These are phyloP conservation scores for Ophiocordyceps camponoti-saundersi DNA, from an alignment of 2,329 filamentous ascomycete species.

Conservation along the genomic window DNA sequence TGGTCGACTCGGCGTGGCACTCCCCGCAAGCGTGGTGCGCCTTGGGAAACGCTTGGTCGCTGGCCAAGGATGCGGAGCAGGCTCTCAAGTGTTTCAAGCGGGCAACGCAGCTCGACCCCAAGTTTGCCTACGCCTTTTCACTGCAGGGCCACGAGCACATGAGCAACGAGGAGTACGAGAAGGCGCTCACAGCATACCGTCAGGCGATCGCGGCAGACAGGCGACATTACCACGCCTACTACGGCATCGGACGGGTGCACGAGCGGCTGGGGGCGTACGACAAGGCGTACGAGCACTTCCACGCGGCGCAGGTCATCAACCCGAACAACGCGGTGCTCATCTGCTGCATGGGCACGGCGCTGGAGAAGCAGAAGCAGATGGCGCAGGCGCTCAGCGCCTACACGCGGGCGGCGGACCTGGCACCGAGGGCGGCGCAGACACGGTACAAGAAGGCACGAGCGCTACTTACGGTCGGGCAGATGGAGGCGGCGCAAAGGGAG, in stretches of 20 bases:
- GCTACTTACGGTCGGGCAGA: slow-evolving; percentile 56
- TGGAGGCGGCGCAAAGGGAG: slow-evolving; percentile 61
- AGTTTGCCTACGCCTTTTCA: slow-evolving; percentile 90
- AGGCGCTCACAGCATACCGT: slow-evolving; percentile 75
- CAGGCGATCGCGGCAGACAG: slow-evolving; percentile 71
- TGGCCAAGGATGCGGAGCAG: slow-evolving; percentile 85
- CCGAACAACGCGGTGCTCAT: slow-evolving; percentile 85
- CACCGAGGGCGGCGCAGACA: slow-evolving; percentile 65
- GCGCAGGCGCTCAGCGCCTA: slow-evolving; percentile 68
- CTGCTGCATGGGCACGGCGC: slow-evolving; percentile 76
- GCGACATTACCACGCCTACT: slow-evolving; percentile 97
- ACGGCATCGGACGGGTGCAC: slow-evolving; percentile 69
- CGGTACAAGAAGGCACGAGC: slow-evolving; percentile 87
- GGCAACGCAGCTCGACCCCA: slow-evolving; percentile 76
- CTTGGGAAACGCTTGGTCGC: slow-evolving; percentile 84
- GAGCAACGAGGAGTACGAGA: slow-evolving; percentile 92
- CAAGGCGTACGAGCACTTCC: slow-evolving; percentile 81
- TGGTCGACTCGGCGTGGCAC: slow-evolving; percentile 73
- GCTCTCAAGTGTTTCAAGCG: slow-evolving; percentile 88
- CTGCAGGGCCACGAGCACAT: slow-evolving; percentile 93
- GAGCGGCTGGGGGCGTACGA: slow-evolving; percentile 84
- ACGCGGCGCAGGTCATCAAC: slow-evolving; percentile 75
- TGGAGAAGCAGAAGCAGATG: slow-evolving; percentile 77
- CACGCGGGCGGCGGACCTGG: slow-evolving; percentile 63
- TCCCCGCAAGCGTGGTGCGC: slow-evolving; percentile 95